Conservation (phyloP, 345 rosid genomes). For the Gynandropsis gynandra region DNA sequence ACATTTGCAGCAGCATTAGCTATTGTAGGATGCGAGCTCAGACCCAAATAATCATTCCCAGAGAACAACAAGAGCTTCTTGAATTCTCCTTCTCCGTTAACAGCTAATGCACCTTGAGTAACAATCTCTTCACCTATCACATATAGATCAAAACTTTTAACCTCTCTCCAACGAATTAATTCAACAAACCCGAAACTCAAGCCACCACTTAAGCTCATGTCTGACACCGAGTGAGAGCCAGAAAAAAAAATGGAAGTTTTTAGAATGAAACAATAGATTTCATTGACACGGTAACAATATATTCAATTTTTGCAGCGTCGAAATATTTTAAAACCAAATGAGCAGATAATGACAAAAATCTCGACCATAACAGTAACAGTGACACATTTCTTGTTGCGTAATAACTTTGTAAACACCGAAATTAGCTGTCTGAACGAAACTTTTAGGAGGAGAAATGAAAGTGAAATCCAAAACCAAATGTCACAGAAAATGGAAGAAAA, state of each 20-base stretch:
- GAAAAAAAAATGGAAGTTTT: neutral
- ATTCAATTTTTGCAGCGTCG: too few relatives aligned
- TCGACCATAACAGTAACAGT: neutral
- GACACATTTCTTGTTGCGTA: neutral
- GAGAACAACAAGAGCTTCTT: constrained; percentile 81
- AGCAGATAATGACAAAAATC: neutral
- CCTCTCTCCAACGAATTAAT: neutral
- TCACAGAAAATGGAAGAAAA: neutral
- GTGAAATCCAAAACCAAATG: neutral
- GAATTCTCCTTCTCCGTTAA: constrained; percentile 22
- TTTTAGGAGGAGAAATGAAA: neutral
- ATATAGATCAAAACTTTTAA: neutral
- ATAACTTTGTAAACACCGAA: constrained; percentile 27
- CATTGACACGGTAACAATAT: too few relatives aligned
- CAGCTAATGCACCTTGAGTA: constrained; percentile 26
- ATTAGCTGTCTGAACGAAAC: constrained; percentile 13
- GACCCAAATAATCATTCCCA: constrained; percentile 92
- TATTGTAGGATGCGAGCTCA: constrained; percentile 86
- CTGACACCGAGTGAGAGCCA: too few relatives aligned
- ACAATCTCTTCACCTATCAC: constrained; percentile 55
- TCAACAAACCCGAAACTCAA: neutral
- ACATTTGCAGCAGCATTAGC: constrained; percentile 74
- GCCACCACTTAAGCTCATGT: neutral
- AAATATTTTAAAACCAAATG: neutral
- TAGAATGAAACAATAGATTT: neutral